Percentiles rank a stretch among this genome's conserved stretches.
These are phyloP conservation scores for Rubus parviflorus DNA, from an alignment of 306 rosid species.

Conservation along the genomic window DNA sequence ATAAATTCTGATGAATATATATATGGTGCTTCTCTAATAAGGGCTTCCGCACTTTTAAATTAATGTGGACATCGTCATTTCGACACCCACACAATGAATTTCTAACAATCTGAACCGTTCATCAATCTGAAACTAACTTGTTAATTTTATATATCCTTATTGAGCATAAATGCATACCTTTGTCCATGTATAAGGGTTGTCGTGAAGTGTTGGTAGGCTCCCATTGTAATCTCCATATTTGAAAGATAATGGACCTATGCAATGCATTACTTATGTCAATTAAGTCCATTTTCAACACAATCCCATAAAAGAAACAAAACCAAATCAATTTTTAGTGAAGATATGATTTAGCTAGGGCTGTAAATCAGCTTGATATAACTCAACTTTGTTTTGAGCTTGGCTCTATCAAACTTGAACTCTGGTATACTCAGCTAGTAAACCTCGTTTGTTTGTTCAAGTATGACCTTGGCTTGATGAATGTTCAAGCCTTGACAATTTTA, in stretches of 20 bases:
- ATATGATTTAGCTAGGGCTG: not conserved
- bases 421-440: too few relatives aligned
- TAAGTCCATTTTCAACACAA: not conserved
- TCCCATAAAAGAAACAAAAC: not conserved
- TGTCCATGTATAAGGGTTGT: slow-evolving; percentile 27
- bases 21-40: too few relatives aligned
- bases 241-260: slow-evolving; percentile 15
- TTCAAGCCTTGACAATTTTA: too few relatives aligned
- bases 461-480: too few relatives aligned
- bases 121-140: too few relatives aligned
- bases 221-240: slow-evolving; percentile 18
- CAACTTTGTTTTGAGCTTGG: not conserved
- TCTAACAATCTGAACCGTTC: too few relatives aligned
- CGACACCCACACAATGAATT: too few relatives aligned
- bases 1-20: not conserved
- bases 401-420: too few relatives aligned
- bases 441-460: too few relatives aligned
- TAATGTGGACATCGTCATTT: too few relatives aligned
- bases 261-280: not conserved
- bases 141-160: not conserved
- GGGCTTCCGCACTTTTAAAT: too few relatives aligned
- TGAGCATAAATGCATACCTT: not conserved
- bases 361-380: not conserved
- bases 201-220: slow-evolving; percentile 23
- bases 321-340: not conserved